Evolutionary conservation across 176 grass and related monocot genomes (phyloP), one percentile per base, ranked within the genome.

Genomic region (Puya raimondii): DNA sequence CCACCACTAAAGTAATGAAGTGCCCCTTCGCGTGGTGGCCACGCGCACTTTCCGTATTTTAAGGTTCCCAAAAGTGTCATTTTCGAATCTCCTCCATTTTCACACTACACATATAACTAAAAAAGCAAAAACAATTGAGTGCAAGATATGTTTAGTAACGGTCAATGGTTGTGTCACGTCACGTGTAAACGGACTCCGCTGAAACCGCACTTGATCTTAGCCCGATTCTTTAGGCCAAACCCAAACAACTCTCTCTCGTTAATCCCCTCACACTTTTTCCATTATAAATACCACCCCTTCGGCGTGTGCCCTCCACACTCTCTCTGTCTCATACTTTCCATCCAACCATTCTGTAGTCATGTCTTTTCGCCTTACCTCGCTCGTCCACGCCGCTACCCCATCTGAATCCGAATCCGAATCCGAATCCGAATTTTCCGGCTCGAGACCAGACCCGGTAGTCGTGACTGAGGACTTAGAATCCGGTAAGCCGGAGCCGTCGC

Each of bases 221-320:
- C 33, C 33, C 33, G 4, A 42, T 42, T 42, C 33, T 42, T 42
- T 42, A 42, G 33, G 1, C 5, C 5, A 42, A 42, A 42, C 33
- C 33, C 33, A 42, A 42, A 42, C 33, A 42, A 42, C 4, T 42
- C 33, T 42, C 33, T 42, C 0, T 42, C 7, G 7, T 42, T 42
- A 42, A 56, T 9, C 74, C 21, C n/a, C 21, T n/a, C 52, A 33
- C 4, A 33, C 70, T 47, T 54, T 57, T 64, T 51, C 57, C 16
- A 0, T 64, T 78, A 93, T 89, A 86, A 86, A 82, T 86, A 61
- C 4, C 51, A 3, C 0, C 1, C 48, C 66, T 27, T 21, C 17
- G 86, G 90, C 83, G 86, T 86, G 86, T 94, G 90, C 53, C 79
- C 6, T 80, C 76, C 91, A 90, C 81, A 84, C 56, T 20, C 17